Evolutionary conservation across 2,329 filamentous ascomycete species (phyloP).

Genomic region (Arthrobotrys pseudoclavata): DNA sequence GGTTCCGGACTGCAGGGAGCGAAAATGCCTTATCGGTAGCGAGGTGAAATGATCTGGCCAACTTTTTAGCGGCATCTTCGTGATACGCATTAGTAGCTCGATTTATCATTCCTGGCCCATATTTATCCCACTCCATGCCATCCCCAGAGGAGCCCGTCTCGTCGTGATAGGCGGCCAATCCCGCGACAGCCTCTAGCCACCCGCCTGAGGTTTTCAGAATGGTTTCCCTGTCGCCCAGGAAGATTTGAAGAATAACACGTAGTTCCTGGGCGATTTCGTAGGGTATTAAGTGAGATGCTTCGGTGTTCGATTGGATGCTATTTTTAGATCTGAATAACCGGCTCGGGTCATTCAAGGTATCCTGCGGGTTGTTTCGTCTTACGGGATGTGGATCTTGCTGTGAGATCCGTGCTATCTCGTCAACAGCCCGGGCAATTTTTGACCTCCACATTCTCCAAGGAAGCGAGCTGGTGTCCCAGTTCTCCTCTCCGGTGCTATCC

Average conservation of each 20-base stretch:
- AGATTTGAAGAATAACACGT: slow-evolving; percentile 51
- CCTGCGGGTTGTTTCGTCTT: slow-evolving; percentile 10
- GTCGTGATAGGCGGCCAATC: slow-evolving; percentile 51
- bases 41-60: slow-evolving; percentile 42
- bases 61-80: slow-evolving; percentile 46
- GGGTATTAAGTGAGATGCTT: slow-evolving; percentile 44
- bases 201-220: slow-evolving; percentile 48
- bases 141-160: slow-evolving; percentile 56
- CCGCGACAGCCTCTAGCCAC: slow-evolving; percentile 47
- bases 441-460: slow-evolving; percentile 59
- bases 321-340: slow-evolving; percentile 43
- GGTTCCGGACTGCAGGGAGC: slow-evolving; percentile 48
- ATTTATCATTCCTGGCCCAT: slow-evolving; percentile 11
- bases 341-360: slow-evolving; percentile 13
- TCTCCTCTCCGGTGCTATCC: slow-evolving; percentile 30
- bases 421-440: slow-evolving; percentile 48
- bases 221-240: slow-evolving; percentile 54
- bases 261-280: slow-evolving; percentile 44
- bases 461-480: slow-evolving; percentile 53
- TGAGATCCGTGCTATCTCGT: slow-evolving; percentile 54
- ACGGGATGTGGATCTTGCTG: slow-evolving; percentile 32
- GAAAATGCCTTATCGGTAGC: slow-evolving; percentile 43
- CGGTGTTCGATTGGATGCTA: background rate
- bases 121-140: slow-evolving; percentile 57
- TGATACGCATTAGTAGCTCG: slow-evolving; percentile 49